Base-by-base conservation (phyloP, 2,329 filamentous ascomycete genomes). In the Epichloe festucae region DNA sequence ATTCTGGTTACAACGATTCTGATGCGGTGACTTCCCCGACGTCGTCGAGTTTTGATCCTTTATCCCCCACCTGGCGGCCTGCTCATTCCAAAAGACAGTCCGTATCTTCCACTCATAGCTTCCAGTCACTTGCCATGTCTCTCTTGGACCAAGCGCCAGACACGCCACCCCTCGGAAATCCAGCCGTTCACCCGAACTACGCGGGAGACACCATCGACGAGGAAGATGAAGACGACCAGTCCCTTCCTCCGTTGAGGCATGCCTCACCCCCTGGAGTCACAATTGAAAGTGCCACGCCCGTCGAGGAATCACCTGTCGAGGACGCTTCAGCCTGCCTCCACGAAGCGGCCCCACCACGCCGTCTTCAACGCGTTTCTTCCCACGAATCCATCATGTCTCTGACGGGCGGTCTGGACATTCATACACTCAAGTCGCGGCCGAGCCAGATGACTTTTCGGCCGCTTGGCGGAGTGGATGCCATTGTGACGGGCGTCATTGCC, bases 361-460 rank as follows among this genome's bases (percentile, higher is more conserved):
- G 67, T 2, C 67, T 90, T 4, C 85, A 80, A 41, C 82, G 85
- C 35, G 76, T 81, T 3, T 64, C 81, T 2, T 95, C 90, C 1
- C 89, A 95, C 59, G 90, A 96, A 64, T 95, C 88, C 17, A 83
- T 96, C 55, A 78, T 96, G 58, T 96, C 90, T 0, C 77, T 95
- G 2, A 81, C 84, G 0, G 89, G 89, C 4, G 89, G 89, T 2
- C 84, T 95, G 65, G 91, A 96, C 63, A 94, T 95, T 48, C 89
- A 95, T 64, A 89, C 86, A 0, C 74, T 94, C 4, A 83, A 84
- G 60, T 76, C 77, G 1, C 79, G 86, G 4, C 87, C 88, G 0
- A 87, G 85, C 36, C 87, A 94, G 60, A 76, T 93, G 53, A 79
- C 83, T 21, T 62, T 80, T 55, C 64, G 75, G 48, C 71, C 73